Conservation (phyloP, 306 rosid species). For the Quercus rubra region DNA sequence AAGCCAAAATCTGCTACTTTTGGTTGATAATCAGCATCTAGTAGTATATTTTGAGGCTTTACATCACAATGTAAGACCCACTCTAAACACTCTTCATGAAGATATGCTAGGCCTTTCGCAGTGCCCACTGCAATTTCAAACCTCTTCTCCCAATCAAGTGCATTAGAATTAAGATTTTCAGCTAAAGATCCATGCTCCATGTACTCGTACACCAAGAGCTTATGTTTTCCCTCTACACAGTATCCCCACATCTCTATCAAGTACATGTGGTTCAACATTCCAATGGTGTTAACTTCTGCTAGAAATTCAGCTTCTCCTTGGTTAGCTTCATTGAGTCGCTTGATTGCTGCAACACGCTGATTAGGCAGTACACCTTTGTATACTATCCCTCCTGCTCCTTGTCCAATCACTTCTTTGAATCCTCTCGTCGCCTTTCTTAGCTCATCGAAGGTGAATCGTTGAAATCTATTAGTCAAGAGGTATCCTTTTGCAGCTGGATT, state of each 20-base stretch:
- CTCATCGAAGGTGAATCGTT: slow-evolving; percentile 24
- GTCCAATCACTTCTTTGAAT: slow-evolving; percentile 36
- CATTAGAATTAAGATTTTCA: slow-evolving; percentile 12
- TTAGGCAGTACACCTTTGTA: slow-evolving; percentile 27
- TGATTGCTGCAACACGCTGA: slow-evolving; percentile 26
- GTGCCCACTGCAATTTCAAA: slow-evolving; percentile 40
- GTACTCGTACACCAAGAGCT: slow-evolving; percentile 33
- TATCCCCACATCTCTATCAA: slow-evolving; percentile 42
- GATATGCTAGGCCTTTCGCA: slow-evolving; percentile 38
- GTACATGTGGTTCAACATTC: slow-evolving; percentile 33
- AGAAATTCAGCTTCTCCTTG: slow-evolving; percentile 39
- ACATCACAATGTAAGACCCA: slow-evolving; percentile 43
- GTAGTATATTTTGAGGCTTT: slow-evolving; percentile 32
- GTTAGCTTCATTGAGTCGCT: slow-evolving; percentile 16
- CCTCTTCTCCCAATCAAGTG: slow-evolving; percentile 25
- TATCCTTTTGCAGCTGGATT: slow-evolving; percentile 7
- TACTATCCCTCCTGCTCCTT: slow-evolving; percentile 30
- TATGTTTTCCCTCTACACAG: slow-evolving; percentile 29
- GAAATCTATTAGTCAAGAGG: slow-evolving; percentile 21
- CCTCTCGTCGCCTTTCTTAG: slow-evolving; percentile 19
- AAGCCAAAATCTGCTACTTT: slow-evolving; percentile 38
- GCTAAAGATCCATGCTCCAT: slow-evolving; percentile 33
- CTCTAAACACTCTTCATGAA: slow-evolving; percentile 42
- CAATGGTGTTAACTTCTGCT: slow-evolving; percentile 31
- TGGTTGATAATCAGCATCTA: slow-evolving; percentile 17